phyloP scores from a whole-genome alignment of 768 basidiomycete species.

The Galerina marginata region DNA sequence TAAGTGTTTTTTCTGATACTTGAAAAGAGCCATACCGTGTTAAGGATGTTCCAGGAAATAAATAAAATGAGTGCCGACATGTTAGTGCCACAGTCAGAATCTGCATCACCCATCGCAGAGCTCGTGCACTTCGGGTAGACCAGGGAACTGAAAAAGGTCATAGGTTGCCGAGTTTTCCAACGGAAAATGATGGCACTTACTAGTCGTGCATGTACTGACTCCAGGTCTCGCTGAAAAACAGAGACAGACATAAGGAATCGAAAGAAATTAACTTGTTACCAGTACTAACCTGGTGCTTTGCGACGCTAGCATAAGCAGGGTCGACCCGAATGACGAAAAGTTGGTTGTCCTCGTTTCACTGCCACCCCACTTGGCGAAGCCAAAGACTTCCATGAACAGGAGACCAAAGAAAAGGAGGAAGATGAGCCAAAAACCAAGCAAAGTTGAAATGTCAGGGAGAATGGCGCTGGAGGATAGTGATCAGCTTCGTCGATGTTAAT shows the following conservation, averaged over 20 bases:
- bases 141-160: conserved; percentile 54
- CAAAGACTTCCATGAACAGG: conserved; percentile 88
- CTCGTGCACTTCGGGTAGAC: conserved; percentile 84
- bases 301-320: conserved; percentile 89
- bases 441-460: conserved; percentile 82
- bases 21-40: conserved; percentile 70
- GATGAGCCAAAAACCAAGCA: conserved; percentile 87
- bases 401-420: conserved; percentile 93
- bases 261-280: neutral
- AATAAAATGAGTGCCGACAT: conserved; percentile 87
- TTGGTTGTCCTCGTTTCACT: conserved; percentile 74
- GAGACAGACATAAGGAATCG: conserved; percentile 12
- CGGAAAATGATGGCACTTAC: conserved; percentile 47
- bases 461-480: conserved; percentile 62
- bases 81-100: conserved; percentile 88
- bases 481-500: too few relatives aligned
- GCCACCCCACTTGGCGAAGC: conserved; percentile 85
- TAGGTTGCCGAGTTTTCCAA: conserved; percentile 13
- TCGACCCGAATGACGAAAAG: conserved; percentile 77
- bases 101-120: conserved; percentile 42
- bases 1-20: neutral
- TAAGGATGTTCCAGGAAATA: conserved; percentile 93
- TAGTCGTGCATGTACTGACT: conserved; percentile 98
- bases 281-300: conserved; percentile 86
- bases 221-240: conserved; percentile 85